Percentiles rank a stretch among this genome's conserved stretches.
Evolutionary conservation across 352 stramenopile species (phyloP).

Genomic region (Pythium brassicae): DNA sequence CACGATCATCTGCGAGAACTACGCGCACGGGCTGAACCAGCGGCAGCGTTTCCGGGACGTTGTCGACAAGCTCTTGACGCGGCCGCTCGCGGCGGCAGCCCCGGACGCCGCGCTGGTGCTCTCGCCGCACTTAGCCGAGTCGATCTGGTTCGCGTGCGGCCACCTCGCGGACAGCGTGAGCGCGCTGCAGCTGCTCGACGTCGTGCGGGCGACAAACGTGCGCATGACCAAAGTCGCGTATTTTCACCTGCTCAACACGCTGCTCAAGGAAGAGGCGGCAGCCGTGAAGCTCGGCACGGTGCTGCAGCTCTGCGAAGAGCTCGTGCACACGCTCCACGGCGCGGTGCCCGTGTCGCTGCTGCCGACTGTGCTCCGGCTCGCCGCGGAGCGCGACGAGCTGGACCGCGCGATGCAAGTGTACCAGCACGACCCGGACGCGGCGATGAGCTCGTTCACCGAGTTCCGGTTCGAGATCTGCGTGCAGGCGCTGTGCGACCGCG

Average conservation of each 20-base stretch:
- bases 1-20: slow-evolving; percentile 45
- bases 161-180: slow-evolving; percentile 31
- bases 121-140: slow-evolving; percentile 36
- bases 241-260: slow-evolving; percentile 51
- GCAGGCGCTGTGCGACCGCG: slow-evolving; percentile 44
- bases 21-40: slow-evolving; percentile 42
- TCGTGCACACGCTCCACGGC: slow-evolving; percentile 32
- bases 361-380: slow-evolving; percentile 53
- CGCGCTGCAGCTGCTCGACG: slow-evolving; percentile 30
- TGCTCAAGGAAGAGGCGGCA: slow-evolving; percentile 51
- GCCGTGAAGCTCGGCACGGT: slow-evolving; percentile 42
- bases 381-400: slow-evolving; percentile 44
- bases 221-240: slow-evolving; percentile 48
- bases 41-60: slow-evolving; percentile 52
- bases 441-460: slow-evolving; percentile 44
- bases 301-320: slow-evolving; percentile 49
- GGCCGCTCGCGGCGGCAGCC: slow-evolving; percentile 9
- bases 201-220: slow-evolving; percentile 26
- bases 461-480: slow-evolving; percentile 68
- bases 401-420: slow-evolving; percentile 68
- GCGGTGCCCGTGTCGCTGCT: slow-evolving; percentile 48
- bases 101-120: slow-evolving; percentile 18
- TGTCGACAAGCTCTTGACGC: slow-evolving; percentile 34
- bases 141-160: slow-evolving; percentile 46
- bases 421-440: slow-evolving; percentile 25